Evolutionary conservation across 139 green algal genomes (phyloP), one percentile per base, ranked within the genome.

Genomic region (Raphidocelis subcapitata): DNA sequence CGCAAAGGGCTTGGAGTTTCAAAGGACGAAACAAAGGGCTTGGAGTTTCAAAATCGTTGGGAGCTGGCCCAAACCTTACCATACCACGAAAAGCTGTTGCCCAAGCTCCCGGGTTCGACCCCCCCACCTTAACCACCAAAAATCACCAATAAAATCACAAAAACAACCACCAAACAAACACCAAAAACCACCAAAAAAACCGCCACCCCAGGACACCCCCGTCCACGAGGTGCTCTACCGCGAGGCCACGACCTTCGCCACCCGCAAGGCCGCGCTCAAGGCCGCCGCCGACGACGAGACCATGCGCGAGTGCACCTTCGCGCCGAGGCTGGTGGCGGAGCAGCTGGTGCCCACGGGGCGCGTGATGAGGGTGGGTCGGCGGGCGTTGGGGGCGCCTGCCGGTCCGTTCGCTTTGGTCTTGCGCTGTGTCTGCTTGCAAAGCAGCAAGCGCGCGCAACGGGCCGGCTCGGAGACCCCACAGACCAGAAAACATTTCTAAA

Each of bases 171-270:
- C n/a, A n/a, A n/a, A n/a, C n/a, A n/a, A n/a, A n/a, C n/a, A n/a
- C n/a, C n/a, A n/a, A n/a, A n/a, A n/a, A n/a, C n/a, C n/a, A n/a
- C n/a, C n/a, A n/a, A n/a, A n/a, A n/a, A n/a, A n/a, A n/a, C n/a
- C n/a, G n/a, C n/a, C n/a, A n/a, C n/a, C 41, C 41, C 41, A 75
- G 51, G 57, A 68, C 32, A 72, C 74, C 15, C 75, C 78, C 28
- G 60, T 67, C 31, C 73, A 86, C 62, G 81, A 89, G 46, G n/a
- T 86, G 52, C 67, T 89, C 46, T 82, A 88, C 70, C 46, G 69
- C 23, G 76, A 79, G 12, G 66, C 78, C 1, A 67, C 61, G 51
- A 37, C 64, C 24, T 62, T 65, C 35, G 68, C 69, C 33, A 28
- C 49, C 20, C 78, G 72, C 55, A 66, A 65, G 26, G 67, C 76